Evolutionary conservation across 1,284 basidiomycete species (phyloP).

Genomic region (Cutaneotrichosporon sp.): DNA sequence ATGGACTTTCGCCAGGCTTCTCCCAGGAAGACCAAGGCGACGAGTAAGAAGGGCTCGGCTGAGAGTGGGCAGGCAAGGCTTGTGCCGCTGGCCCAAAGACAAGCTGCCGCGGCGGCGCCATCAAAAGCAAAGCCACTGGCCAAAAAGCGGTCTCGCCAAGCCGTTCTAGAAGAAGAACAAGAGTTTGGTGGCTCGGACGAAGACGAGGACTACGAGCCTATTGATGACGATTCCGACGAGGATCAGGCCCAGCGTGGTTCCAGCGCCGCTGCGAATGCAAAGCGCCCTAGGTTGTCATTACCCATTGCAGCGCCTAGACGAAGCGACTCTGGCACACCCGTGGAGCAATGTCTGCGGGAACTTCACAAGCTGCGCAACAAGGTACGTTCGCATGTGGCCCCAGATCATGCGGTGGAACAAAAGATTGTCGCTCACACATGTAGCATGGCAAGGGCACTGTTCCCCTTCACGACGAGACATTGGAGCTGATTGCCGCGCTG

Average conservation of each 20-base stretch:
- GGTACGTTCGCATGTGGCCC: not conserved
- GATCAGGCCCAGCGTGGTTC: no score
- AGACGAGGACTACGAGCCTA: slow-evolving; percentile 27
- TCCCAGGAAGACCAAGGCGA: slow-evolving; percentile 10
- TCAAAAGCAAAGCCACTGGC: slow-evolving; percentile 21
- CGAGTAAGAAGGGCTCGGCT: not conserved
- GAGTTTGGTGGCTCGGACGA: slow-evolving; percentile 35
- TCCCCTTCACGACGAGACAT: slow-evolving; percentile 19
- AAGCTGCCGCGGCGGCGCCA: not conserved
- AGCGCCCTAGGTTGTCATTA: no score
- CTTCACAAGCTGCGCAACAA: slow-evolving; percentile 5
- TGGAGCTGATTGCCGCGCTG: slow-evolving; percentile 39
- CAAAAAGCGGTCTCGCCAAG: slow-evolving; percentile 30
- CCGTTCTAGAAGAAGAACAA: slow-evolving; percentile 25
- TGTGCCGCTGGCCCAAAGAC: slow-evolving; percentile 19
- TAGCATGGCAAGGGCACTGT: not conserved
- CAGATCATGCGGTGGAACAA: not conserved
- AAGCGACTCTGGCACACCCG: not conserved
- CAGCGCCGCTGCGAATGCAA: not conserved
- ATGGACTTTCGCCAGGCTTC: slow-evolving; percentile 34
- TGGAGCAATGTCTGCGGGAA: slow-evolving; percentile 6
- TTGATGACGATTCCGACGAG: slow-evolving; percentile 57
- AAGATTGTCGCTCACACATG: no score
- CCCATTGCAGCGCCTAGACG: not conserved
- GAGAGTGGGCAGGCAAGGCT: slow-evolving; percentile 15